Evolutionary conservation across 2,329 filamentous ascomycete species (phyloP).

Genomic region (Ilyonectria mors-panacis): DNA sequence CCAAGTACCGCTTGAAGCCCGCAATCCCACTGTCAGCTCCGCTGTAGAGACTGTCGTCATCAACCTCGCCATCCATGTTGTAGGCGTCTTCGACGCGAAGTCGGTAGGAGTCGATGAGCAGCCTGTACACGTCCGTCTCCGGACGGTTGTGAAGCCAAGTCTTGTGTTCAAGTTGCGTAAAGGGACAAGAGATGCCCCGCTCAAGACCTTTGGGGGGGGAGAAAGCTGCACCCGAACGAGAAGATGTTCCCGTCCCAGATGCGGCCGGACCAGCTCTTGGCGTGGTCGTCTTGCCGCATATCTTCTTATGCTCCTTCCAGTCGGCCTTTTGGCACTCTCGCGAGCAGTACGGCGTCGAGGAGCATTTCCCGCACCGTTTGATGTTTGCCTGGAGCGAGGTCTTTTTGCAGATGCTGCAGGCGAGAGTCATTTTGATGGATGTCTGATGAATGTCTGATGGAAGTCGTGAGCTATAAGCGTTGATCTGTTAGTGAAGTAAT

Average conservation of each 20-base stretch:
- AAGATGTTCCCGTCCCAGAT: constrained; percentile 6
- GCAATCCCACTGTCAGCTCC: constrained; percentile 38
- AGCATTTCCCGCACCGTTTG: constrained; percentile 64
- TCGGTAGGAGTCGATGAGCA: constrained; percentile 65
- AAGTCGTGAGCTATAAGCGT: not conserved
- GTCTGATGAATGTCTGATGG: not conserved
- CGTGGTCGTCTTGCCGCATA: constrained; percentile 52
- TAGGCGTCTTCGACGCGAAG: constrained; percentile 60
- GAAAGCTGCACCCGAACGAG: not conserved
- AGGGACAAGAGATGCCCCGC: constrained; percentile 52
- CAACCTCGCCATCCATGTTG: constrained; percentile 45
- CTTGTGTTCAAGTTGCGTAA: constrained; percentile 56
- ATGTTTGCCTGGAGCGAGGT: constrained; percentile 47
- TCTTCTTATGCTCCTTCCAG: constrained; percentile 65
- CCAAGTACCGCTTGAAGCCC: constrained; percentile 58
- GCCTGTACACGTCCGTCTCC: constrained; percentile 59
- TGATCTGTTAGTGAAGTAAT: not conserved
- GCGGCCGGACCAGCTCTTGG: no score
- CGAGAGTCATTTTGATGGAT: not conserved
- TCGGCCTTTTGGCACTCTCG: constrained; percentile 65
- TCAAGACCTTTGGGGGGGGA: constrained; percentile 50
- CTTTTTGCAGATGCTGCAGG: constrained; percentile 51
- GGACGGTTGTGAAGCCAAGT: constrained; percentile 62
- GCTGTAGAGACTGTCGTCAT: constrained; percentile 50
- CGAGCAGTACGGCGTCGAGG: constrained; percentile 64